These are phyloP conservation scores for Brasilioporus rufonigricans DNA, from an alignment of 768 basidiomycete genomes.

Conservation along the genomic window DNA sequence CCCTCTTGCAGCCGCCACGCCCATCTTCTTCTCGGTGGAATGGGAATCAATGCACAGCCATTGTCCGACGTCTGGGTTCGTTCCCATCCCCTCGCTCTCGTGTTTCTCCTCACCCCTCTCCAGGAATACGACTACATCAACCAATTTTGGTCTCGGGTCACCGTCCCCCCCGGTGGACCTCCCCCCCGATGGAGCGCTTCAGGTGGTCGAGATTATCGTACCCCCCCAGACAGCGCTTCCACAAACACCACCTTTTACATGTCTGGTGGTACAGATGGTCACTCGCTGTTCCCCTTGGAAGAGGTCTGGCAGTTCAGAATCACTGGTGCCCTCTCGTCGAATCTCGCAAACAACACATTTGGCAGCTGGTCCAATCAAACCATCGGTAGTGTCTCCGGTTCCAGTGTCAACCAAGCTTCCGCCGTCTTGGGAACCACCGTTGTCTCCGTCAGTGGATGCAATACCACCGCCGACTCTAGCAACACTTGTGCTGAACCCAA, in stretches of 20 bases:
- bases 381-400: conserved; percentile 33
- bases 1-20: conserved; percentile 58
- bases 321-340: conserved; percentile 70
- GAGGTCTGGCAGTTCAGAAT: conserved; percentile 72
- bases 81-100: background rate
- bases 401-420: conserved; percentile 50
- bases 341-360: conserved; percentile 46
- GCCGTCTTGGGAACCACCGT: conserved; percentile 53
- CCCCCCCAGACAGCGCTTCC: conserved; percentile 22
- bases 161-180: conserved; percentile 51
- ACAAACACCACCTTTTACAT: conserved; percentile 73
- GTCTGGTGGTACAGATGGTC: conserved; percentile 64
- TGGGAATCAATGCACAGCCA: conserved; percentile 48
- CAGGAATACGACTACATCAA: conserved; percentile 77
- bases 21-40: conserved; percentile 74
- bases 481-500: conserved; percentile 57
- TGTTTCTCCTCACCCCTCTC: conserved; percentile 6
- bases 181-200: conserved; percentile 67
- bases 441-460: conserved; percentile 63
- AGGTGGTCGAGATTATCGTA: conserved; percentile 70
- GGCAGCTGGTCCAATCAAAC: conserved; percentile 61
- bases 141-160: conserved; percentile 72
- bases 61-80: conserved; percentile 76
- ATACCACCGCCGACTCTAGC: conserved; percentile 36
- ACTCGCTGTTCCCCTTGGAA: conserved; percentile 45